These are phyloP conservation scores for Curvularia verruculosa DNA, from an alignment of 2,329 filamentous ascomycete genomes.

Conservation along the genomic window DNA sequence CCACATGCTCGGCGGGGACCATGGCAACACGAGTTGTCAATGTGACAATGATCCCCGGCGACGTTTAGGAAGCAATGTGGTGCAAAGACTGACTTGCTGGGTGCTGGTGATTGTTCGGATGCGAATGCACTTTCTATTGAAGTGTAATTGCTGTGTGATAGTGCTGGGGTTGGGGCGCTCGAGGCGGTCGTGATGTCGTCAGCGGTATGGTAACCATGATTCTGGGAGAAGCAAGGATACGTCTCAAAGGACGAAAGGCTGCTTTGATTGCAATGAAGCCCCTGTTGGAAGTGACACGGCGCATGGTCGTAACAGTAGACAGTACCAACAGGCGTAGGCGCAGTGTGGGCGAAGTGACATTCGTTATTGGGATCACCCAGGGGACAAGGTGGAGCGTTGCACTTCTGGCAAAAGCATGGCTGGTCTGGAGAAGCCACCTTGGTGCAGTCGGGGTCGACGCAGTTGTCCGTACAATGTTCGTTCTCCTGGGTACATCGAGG, in stretches of 20 bases:
- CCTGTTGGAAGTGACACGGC: constrained; percentile 44
- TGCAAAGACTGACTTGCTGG: constrained; percentile 22
- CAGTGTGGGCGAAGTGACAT: constrained; percentile 44
- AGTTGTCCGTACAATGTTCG: constrained; percentile 39
- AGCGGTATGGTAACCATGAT: constrained; percentile 25
- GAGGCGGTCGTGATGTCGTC: constrained; percentile 34
- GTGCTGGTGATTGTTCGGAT: constrained; percentile 34
- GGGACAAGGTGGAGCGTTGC: constrained; percentile 40
- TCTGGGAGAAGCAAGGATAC: constrained; percentile 41
- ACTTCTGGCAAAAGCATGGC: constrained; percentile 46
- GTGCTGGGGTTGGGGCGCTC: constrained; percentile 34
- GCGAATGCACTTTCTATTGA: constrained; percentile 40
- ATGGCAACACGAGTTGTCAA: constrained; percentile 47
- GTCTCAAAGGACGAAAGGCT: constrained; percentile 35
- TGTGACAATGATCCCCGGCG: constrained; percentile 44
- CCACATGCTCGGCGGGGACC: constrained; percentile 36
- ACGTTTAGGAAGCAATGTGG: constrained; percentile 39
- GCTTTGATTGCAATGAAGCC: constrained; percentile 30
- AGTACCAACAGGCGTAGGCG: constrained; percentile 38
- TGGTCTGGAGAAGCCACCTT: constrained; percentile 39
- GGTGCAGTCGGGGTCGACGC: constrained; percentile 45
- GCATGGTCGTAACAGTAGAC: constrained; percentile 45
- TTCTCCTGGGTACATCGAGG: constrained; percentile 42
- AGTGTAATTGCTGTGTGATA: constrained; percentile 43
- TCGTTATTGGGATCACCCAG: constrained; percentile 39